Evolutionary conservation across 306 rosid genomes (phyloP), one percentile per base, ranked within the genome.

Genomic region (Canavalia ensiformis): DNA sequence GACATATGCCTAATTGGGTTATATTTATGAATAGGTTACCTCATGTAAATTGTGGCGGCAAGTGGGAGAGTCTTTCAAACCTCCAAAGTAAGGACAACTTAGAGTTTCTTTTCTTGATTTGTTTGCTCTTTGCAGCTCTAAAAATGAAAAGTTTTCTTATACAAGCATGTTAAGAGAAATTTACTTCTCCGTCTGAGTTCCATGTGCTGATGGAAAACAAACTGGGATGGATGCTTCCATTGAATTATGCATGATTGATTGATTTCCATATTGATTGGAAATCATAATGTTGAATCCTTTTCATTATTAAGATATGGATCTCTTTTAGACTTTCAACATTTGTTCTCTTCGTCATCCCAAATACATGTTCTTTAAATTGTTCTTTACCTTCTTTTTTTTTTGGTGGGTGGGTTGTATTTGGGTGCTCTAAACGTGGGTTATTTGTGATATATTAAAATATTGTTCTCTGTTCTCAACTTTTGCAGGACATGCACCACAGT

Each of bases 51-150:
- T 93, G 88, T 96, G 99, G 98, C 90, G 94, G 83, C 97, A 93
- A 92, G 99, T 96, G 88, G 99, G 99, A 82, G 99, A 91, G 83
- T 91, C 98, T 78, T 96, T 96, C 88, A 96, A 87, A 84, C 99
- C 99, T 79, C 99, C 99, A 44, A 96, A 94, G 99, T 96, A 92
- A 85, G 98, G 76, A 78, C 77, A 18, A 18, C 25, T 18, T 18
- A 18, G 25, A 18, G 25, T 18, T 18, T 18, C 25, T 18, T 18
- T 18, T 18, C 25, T 18, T 18, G 25, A 18, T 18, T 18, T 18
- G 25, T 18, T 18, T 18, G 25, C 25, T 18, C 25, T 18, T 18
- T 18, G 25, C 25, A 18, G 73, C 58, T 64, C 56, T 63, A 8
- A 46, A 67, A 45, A 55, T 33, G 10, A 57, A 50, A 66, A 50